phyloP scores from a whole-genome alignment of 2,329 filamentous ascomycete genomes.

The Penicillium olsonii region DNA sequence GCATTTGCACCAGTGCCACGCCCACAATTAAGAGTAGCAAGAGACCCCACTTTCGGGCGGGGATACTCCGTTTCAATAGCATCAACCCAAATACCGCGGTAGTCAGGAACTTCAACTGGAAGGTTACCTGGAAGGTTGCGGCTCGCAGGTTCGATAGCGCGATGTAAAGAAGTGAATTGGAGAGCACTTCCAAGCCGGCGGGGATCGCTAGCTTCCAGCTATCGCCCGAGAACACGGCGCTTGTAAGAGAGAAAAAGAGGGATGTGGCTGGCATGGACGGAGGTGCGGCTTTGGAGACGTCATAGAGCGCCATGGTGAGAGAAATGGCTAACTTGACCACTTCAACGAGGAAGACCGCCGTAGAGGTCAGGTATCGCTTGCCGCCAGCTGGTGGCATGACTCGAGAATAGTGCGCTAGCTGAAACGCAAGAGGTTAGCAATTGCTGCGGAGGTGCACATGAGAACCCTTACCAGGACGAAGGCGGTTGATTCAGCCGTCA shows the following conservation, averaged over 20 bases:
- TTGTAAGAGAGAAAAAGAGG: slow-evolving; percentile 76
- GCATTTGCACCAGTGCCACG: slow-evolving; percentile 82
- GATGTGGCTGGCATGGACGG: slow-evolving; percentile 78
- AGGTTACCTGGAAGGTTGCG: slow-evolving; percentile 89
- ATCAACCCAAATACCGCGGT: slow-evolving; percentile 84
- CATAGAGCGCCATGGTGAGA: slow-evolving; percentile 82
- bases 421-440: slow-evolving; percentile 16
- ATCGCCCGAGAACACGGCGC: slow-evolving; percentile 81
- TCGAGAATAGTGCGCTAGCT: slow-evolving; percentile 93
- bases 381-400: slow-evolving; percentile 84
- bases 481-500: slow-evolving; percentile 46
- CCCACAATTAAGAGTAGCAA: slow-evolving; percentile 78
- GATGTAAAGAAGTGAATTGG: slow-evolving; percentile 92
- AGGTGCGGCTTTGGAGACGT: slow-evolving; percentile 75
- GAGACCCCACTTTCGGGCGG: slow-evolving; percentile 74
- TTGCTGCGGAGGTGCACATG: neutral
- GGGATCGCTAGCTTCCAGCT: slow-evolving; percentile 95
- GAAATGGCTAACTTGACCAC: slow-evolving; percentile 86
- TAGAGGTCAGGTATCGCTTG: slow-evolving; percentile 89
- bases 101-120: slow-evolving; percentile 91
- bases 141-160: slow-evolving; percentile 89
- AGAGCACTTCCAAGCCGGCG: slow-evolving; percentile 82
- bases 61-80: slow-evolving; percentile 71
- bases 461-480: slow-evolving; percentile 45
- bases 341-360: slow-evolving; percentile 91